phyloP scores from a whole-genome alignment of 129 eudicot species.

The Chrysanthemum lavandulifolium region DNA sequence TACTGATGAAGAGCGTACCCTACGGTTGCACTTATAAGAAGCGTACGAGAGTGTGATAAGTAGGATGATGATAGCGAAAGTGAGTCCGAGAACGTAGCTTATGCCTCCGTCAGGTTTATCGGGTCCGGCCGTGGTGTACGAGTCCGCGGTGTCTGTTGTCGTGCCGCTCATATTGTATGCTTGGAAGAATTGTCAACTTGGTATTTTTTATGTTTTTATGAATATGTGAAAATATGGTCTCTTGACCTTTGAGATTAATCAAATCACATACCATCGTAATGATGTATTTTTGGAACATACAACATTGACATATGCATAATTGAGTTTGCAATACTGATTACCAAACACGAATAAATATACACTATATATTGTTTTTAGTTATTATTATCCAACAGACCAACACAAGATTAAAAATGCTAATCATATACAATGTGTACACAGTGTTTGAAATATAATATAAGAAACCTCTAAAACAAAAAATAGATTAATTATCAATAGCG shows the following conservation, averaged over 20 bases:
- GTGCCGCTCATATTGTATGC: constrained; percentile 17
- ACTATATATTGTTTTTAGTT: no score
- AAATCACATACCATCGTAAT: background rate
- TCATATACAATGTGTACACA: no score
- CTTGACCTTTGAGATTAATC: constrained; percentile 12
- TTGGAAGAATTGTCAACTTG: constrained; percentile 12
- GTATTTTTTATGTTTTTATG: background rate
- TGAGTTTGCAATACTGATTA: no score
- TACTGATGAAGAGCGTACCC: background rate
- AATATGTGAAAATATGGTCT: background rate
- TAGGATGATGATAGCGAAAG: constrained; percentile 28
- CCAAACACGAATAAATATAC: no score
- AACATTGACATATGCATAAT: no score
- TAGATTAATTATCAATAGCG: no score
- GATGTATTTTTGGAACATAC: background rate
- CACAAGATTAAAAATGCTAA: no score
- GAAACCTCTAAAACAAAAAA: no score
- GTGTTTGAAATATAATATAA: no score
- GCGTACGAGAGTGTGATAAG: constrained; percentile 28
- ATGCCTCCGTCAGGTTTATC: constrained; percentile 8
- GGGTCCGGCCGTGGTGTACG: background rate
- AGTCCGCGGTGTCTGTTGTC: constrained; percentile 16
- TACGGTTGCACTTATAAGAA: constrained; percentile 37
- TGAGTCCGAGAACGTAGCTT: constrained; percentile 29
- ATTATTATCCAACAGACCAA: no score